Conservation (phyloP, 768 basidiomycete species). For the Pluteus cervinus region DNA sequence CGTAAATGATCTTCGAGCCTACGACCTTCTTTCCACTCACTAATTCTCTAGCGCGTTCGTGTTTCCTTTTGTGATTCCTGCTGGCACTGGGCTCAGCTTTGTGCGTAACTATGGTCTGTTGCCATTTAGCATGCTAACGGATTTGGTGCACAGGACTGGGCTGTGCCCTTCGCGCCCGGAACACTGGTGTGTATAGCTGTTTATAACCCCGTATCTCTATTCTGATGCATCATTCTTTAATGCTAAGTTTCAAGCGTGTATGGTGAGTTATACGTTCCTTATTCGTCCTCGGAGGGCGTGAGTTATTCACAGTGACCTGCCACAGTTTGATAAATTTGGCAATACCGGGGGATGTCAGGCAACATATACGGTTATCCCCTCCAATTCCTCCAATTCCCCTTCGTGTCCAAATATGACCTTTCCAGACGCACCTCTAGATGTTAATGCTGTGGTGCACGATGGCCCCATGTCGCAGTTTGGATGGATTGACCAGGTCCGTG, state of each 20-base stretch:
- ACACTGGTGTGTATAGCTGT: constrained; percentile 34
- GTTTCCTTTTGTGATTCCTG: constrained; percentile 45
- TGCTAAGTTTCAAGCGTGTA: constrained; percentile 58
- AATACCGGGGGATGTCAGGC: constrained; percentile 58
- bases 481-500: constrained; percentile 47
- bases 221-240: constrained; percentile 1
- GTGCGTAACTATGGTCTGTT: constrained; percentile 27
- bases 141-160: constrained; percentile 38
- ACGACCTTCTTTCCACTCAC: neutral
- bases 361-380: constrained; percentile 49
- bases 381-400: constrained; percentile 26
- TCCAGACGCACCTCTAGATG: constrained; percentile 33
- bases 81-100: constrained; percentile 38
- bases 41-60: constrained; percentile 32
- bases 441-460: constrained; percentile 34
- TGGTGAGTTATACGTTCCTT: constrained; percentile 31
- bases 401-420: constrained; percentile 48
- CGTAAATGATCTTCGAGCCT: constrained; percentile 30
- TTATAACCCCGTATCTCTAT: neutral
- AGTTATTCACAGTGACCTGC: constrained; percentile 1
- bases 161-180: constrained; percentile 52
- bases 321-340: constrained; percentile 51
- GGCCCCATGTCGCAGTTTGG: constrained; percentile 56
- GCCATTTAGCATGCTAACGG: neutral
- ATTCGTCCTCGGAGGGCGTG: too few species aligned